Percentiles rank a stretch among this genome's conserved stretches.
Conservation (phyloP, 2,329 filamentous ascomycete genomes). For the Chrysoporthe austroafricana region DNA sequence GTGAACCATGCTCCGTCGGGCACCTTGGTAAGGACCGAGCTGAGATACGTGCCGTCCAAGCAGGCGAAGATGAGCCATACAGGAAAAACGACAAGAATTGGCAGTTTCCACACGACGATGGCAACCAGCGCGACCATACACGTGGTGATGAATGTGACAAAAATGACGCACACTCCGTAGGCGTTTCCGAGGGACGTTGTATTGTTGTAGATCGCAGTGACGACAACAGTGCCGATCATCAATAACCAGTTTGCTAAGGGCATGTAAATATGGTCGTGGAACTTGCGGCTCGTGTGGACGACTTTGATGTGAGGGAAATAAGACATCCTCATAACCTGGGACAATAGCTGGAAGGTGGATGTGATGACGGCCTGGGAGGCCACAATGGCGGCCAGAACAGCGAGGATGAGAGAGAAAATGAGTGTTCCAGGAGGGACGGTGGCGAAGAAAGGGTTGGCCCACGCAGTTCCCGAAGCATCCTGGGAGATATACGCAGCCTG, state of each 20-base stretch:
- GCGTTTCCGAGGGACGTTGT: slow-evolving; percentile 73
- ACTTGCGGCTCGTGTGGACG: slow-evolving; percentile 69
- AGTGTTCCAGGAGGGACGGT: slow-evolving; percentile 69
- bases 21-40: slow-evolving; percentile 71
- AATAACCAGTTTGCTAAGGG: slow-evolving; percentile 77
- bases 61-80: slow-evolving; percentile 67
- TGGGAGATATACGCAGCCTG: slow-evolving; percentile 74
- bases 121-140: slow-evolving; percentile 74
- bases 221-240: slow-evolving; percentile 75
- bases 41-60: slow-evolving; percentile 72
- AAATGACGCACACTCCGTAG: slow-evolving; percentile 79
- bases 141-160: slow-evolving; percentile 79
- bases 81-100: slow-evolving; percentile 61
- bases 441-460: slow-evolving; percentile 75
- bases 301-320: slow-evolving; percentile 80
- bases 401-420: slow-evolving; percentile 69
- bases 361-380: slow-evolving; percentile 82
- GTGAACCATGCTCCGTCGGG: slow-evolving; percentile 82
- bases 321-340: slow-evolving; percentile 70
- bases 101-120: slow-evolving; percentile 71
- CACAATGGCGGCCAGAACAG: slow-evolving; percentile 72
- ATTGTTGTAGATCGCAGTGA: slow-evolving; percentile 75
- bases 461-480: slow-evolving; percentile 58
- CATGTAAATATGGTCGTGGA: slow-evolving; percentile 78
- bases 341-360: slow-evolving; percentile 69